Evolutionary conservation across 352 stramenopile genomes (phyloP).

Genomic region (Globisporangium barbulae): DNA sequence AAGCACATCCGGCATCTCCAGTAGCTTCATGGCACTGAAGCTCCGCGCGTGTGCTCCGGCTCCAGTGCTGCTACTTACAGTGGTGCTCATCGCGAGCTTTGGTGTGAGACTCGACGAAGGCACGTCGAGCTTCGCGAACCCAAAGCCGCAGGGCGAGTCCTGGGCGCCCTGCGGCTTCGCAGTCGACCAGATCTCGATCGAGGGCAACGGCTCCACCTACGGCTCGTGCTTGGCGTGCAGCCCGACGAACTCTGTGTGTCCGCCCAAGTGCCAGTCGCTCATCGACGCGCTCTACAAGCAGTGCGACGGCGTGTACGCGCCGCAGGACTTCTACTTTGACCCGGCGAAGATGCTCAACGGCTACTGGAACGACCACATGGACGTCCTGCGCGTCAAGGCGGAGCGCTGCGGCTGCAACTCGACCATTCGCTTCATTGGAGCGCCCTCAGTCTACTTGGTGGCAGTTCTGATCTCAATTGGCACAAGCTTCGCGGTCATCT

Average conservation of each 20-base stretch:
- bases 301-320: conserved; percentile 59
- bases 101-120: conserved; percentile 16
- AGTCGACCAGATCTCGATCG: conserved; percentile 37
- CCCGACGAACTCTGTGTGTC: conserved; percentile 49
- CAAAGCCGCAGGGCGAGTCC: conserved; percentile 50
- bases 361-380: conserved; percentile 66
- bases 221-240: conserved; percentile 61
- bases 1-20: neutral
- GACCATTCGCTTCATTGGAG: neutral
- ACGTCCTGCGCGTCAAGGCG: conserved; percentile 42
- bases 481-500: conserved; percentile 1
- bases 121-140: conserved; percentile 45
- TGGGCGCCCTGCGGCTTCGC: conserved; percentile 59
- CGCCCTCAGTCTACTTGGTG: conserved; percentile 1
- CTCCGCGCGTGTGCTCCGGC: neutral
- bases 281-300: conserved; percentile 64
- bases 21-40: neutral
- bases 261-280: conserved; percentile 68
- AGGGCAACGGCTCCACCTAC: conserved; percentile 61
- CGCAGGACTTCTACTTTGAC: conserved; percentile 63
- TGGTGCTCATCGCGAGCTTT: conserved; percentile 15
- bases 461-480: neutral
- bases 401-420: conserved; percentile 56
- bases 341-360: conserved; percentile 45
- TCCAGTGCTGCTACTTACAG: neutral